Evolutionary conservation across 331 rosid genomes (phyloP).

Genomic region (Rosa hybrid): DNA sequence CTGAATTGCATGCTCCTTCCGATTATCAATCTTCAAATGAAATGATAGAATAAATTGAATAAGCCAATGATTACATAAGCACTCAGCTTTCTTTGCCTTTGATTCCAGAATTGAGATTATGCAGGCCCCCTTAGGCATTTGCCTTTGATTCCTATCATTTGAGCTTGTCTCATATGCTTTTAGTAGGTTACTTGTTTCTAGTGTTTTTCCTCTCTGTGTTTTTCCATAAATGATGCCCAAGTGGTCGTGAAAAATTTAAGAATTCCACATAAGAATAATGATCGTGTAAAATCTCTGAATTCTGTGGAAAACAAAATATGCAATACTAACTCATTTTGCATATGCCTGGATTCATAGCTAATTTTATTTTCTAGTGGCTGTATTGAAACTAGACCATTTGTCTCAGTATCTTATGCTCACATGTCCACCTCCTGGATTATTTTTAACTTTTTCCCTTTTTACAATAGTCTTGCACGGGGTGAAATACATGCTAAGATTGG

Average conservation of each 20-base stretch:
- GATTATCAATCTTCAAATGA: background rate
- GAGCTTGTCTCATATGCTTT: background rate
- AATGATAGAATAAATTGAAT: background rate
- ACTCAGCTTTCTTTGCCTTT: background rate
- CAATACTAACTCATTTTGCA: background rate
- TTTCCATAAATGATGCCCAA: background rate
- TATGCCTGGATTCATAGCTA: background rate
- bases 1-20: no score
- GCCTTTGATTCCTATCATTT: background rate
- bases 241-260: background rate
- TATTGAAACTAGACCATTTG: no score
- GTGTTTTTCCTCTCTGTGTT: background rate
- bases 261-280: background rate
- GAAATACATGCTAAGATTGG: background rate
- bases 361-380: background rate
- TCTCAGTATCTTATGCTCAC: background rate
- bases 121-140: background rate
- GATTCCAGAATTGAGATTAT: background rate
- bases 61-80: no score
- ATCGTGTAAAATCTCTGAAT: background rate
- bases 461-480: background rate
- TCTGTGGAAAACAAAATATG: background rate
- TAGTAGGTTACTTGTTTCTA: no score
- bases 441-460: background rate
- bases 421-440: background rate